Evolutionary conservation across 495 filamentous ascomycete genomes (phyloP).

Genomic region (Corynascus novoguineensis): DNA sequence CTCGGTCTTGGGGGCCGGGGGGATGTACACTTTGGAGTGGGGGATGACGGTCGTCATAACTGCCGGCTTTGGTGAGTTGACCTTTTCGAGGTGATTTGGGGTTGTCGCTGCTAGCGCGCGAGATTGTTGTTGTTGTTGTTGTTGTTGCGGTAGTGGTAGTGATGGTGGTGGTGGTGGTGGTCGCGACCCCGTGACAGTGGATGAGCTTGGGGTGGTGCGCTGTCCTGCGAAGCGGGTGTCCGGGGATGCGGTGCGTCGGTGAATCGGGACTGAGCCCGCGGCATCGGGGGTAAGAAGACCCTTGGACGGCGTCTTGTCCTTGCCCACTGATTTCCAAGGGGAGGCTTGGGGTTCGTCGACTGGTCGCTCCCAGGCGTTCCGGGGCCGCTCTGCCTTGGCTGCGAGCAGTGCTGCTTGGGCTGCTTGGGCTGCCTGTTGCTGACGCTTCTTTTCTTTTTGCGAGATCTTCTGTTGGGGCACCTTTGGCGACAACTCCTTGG

Average conservation of each 20-base stretch:
- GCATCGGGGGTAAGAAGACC: slow-evolving; percentile 33
- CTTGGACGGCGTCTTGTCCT: slow-evolving; percentile 35
- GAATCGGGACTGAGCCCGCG: slow-evolving; percentile 28
- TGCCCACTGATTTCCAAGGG: slow-evolving; percentile 66
- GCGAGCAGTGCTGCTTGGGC: slow-evolving; percentile 28
- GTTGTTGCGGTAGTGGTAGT: slow-evolving; percentile 10
- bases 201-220: slow-evolving; percentile 29
- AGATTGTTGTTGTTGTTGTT: neutral
- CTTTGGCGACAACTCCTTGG: slow-evolving; percentile 34
- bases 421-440: slow-evolving; percentile 51
- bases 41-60: slow-evolving; percentile 33
- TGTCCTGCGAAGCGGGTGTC: slow-evolving; percentile 53
- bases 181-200: no score
- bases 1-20: slow-evolving; percentile 43
- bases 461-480: slow-evolving; percentile 56
- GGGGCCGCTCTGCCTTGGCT: slow-evolving; percentile 15
- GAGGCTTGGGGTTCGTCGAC: slow-evolving; percentile 38
- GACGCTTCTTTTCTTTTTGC: slow-evolving; percentile 86
- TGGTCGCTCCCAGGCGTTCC: slow-evolving; percentile 33
- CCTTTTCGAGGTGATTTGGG: neutral
- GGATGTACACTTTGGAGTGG: slow-evolving; percentile 48
- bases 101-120: neutral
- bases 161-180: slow-evolving; percentile 3
- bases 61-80: neutral
- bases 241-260: slow-evolving; percentile 47